Conservation (phyloP, 2,329 filamentous ascomycete genomes). For the Nemania serpens region DNA sequence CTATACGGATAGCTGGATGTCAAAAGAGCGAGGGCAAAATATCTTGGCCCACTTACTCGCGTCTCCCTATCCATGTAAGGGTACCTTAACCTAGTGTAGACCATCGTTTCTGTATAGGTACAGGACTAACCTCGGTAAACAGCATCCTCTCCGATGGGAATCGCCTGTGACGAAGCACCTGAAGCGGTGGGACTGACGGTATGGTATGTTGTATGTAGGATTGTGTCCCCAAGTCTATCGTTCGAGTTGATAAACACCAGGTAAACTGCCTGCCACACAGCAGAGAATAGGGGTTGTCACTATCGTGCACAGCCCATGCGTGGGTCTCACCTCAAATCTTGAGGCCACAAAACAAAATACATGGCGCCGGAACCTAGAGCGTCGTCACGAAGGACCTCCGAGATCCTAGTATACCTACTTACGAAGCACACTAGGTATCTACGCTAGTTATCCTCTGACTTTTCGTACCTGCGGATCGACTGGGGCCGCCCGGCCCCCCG, state of each 20-base stretch:
- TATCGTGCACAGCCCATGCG: conserved; percentile 3
- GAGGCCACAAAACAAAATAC: conserved; percentile 17
- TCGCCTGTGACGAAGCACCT: conserved; percentile 2
- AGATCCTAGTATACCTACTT: not conserved
- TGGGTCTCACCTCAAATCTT: not conserved
- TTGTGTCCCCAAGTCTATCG: conserved; percentile 1
- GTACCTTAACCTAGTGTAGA: not conserved
- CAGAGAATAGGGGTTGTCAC: not conserved
- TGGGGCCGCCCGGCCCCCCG: conserved; percentile 6
- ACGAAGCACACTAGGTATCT: too few relatives aligned
- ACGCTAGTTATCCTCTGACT: not conserved
- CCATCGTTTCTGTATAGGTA: not conserved
- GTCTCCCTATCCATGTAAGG: not conserved
- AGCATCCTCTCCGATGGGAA: not conserved
- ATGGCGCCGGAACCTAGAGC: conserved; percentile 8
- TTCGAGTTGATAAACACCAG: not conserved
- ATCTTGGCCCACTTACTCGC: conserved; percentile 9
- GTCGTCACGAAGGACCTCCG: not conserved
- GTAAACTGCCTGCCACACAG: not conserved
- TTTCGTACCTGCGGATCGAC: conserved; percentile 26
- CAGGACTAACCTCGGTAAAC: too few relatives aligned
- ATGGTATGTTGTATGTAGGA: not conserved
- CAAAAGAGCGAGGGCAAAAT: conserved; percentile 4
- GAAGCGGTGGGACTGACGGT: conserved; percentile 2
- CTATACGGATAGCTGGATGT: not conserved